phyloP scores from a whole-genome alignment of 106 monocot species.

The Phalaenopsis aphrodite region DNA sequence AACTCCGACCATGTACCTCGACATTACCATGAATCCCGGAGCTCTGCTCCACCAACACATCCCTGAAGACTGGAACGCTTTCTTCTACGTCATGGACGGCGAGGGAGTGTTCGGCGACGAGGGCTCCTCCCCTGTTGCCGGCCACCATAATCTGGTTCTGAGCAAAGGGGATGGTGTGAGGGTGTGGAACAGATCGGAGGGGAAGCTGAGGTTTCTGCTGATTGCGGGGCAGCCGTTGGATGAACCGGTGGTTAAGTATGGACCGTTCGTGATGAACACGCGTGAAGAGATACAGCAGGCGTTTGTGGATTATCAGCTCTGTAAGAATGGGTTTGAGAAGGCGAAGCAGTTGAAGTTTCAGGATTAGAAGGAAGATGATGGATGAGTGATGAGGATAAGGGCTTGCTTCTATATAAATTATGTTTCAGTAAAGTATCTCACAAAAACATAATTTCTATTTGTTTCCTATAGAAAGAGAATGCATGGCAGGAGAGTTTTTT shows the following conservation, averaged over 20 bases:
- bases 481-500: too few relatives aligned
- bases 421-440: too few relatives aligned
- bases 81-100: constrained; percentile 63
- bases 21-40: constrained; percentile 48
- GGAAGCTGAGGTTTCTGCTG: constrained; percentile 53
- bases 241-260: constrained; percentile 67
- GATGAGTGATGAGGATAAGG: too few relatives aligned
- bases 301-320: constrained; percentile 53
- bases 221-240: constrained; percentile 63
- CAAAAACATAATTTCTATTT: too few relatives aligned
- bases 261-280: constrained; percentile 92
- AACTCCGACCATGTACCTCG: constrained; percentile 81
- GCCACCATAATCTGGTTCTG: constrained; percentile 50
- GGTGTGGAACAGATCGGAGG: constrained; percentile 49
- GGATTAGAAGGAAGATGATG: too few relatives aligned
- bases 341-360: constrained; percentile 51
- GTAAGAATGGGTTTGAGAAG: constrained; percentile 81
- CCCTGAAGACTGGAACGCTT: constrained; percentile 53
- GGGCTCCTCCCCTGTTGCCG: constrained; percentile 11
- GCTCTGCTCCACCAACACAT: constrained; percentile 40
- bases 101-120: constrained; percentile 52
- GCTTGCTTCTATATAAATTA: too few relatives aligned
- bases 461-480: too few relatives aligned
- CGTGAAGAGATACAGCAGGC: constrained; percentile 65
- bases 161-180: constrained; percentile 64